phyloP scores from a whole-genome alignment of 768 basidiomycete species.

The Hebeloma cylindrosporum region DNA sequence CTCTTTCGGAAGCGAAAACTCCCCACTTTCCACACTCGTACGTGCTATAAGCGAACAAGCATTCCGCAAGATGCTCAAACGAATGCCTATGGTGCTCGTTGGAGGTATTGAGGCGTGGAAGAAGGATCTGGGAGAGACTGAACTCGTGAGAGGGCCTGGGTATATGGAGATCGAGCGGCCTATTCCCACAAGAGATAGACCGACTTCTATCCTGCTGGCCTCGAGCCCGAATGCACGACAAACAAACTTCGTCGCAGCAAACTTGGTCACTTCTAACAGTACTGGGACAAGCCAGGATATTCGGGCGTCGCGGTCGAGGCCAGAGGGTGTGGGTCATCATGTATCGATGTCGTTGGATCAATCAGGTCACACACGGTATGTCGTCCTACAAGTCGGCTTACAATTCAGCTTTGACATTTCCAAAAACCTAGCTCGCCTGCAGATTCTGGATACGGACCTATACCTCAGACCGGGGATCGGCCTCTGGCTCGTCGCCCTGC shows the following conservation, averaged over 20 bases:
- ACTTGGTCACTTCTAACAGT: slow-evolving; percentile 9
- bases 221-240: slow-evolving; percentile 29
- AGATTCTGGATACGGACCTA: slow-evolving; percentile 35
- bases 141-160: slow-evolving; percentile 23
- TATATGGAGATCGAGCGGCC: slow-evolving; percentile 27
- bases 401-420: not conserved
- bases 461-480: slow-evolving; percentile 24
- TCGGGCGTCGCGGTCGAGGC: slow-evolving; percentile 32
- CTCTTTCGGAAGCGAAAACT: slow-evolving; percentile 42
- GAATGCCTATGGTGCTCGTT: slow-evolving; percentile 78
- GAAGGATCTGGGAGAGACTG: slow-evolving; percentile 46
- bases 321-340: slow-evolving; percentile 9
- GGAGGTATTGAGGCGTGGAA: slow-evolving; percentile 89
- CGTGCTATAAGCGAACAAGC: slow-evolving; percentile 72
- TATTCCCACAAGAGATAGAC: slow-evolving; percentile 17
- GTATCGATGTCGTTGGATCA: slow-evolving; percentile 42
- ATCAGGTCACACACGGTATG: slow-evolving; percentile 44
- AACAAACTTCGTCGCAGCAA: slow-evolving; percentile 26
- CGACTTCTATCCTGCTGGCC: slow-evolving; percentile 13
- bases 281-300: slow-evolving; percentile 29
- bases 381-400: not conserved
- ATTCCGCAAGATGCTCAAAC: slow-evolving; percentile 67
- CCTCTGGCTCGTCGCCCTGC: slow-evolving; percentile 40
- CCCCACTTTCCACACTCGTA: slow-evolving; percentile 60
- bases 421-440: slow-evolving; percentile 27